Evolutionary conservation across 1,139 yeast genomes (phyloP).

Genomic region (Saccharomyces hybrid): DNA sequence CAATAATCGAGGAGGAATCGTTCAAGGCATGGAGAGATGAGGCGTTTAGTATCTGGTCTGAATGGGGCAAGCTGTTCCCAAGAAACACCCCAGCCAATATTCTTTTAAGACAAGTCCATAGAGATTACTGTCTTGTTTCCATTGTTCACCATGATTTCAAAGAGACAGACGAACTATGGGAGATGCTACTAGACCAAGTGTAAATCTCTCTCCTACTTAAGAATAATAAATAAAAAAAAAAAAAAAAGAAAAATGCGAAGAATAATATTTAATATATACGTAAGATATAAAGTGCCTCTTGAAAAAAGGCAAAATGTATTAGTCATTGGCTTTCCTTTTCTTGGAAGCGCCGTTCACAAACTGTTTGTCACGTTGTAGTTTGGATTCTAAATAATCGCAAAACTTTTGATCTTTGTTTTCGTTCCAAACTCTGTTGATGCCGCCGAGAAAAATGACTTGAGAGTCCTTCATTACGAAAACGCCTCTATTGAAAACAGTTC

Average conservation of each 20-base stretch:
- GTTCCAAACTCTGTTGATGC: constrained; percentile 29
- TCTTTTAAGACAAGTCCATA: constrained; percentile 53
- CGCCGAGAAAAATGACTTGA: constrained; percentile 23
- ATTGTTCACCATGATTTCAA: constrained; percentile 79
- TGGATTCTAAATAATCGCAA: constrained; percentile 23
- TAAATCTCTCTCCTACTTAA: not conserved
- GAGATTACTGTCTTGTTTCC: constrained; percentile 67
- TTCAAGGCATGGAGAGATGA: constrained; percentile 92
- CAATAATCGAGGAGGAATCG: constrained; percentile 80
- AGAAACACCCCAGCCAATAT: constrained; percentile 41
- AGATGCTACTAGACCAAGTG: constrained; percentile 35
- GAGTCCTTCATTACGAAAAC: constrained; percentile 22
- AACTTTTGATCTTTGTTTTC: constrained; percentile 26
- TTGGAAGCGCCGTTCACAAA: constrained; percentile 4
- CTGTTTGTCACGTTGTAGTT: constrained; percentile 16
- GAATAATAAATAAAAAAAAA: not conserved
- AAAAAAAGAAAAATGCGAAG: not conserved
- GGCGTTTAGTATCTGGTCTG: constrained; percentile 82
- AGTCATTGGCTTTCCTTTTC: constrained; percentile 14
- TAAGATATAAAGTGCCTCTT: not conserved
- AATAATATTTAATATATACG: constrained; percentile 1
- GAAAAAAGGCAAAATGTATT: not conserved
- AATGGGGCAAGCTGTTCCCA: constrained; percentile 79
- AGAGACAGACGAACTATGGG: constrained; percentile 75
- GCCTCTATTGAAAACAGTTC: constrained; percentile 26